phyloP scores from a whole-genome alignment of 192 early-diverging fungal genomes.

The Linnemannia exigua region DNA sequence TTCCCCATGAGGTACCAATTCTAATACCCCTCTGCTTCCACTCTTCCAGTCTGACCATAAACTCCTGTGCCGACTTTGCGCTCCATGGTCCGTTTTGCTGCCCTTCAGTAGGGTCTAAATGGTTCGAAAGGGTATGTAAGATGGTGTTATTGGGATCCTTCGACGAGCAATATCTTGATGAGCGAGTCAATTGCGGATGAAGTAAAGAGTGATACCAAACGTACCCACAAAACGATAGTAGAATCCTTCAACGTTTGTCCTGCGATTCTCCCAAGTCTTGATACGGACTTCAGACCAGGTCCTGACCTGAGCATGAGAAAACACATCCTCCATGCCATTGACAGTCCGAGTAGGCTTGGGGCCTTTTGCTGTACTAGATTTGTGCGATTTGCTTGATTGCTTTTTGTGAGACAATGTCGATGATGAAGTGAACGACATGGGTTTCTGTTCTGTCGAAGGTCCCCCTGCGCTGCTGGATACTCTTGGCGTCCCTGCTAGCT shows the following conservation, averaged over 20 bases:
- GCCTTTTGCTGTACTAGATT: constrained; percentile 12
- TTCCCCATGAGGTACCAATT: constrained; percentile 70
- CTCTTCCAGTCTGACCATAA: constrained; percentile 65
- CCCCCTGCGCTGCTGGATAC: neutral
- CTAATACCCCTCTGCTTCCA: constrained; percentile 60
- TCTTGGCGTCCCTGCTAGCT: neutral
- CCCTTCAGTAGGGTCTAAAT: constrained; percentile 63
- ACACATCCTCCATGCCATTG: constrained; percentile 61
- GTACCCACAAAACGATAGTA: constrained; percentile 71
- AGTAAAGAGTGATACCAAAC: neutral
- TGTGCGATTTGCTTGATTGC: constrained; percentile 10
- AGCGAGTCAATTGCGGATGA: neutral
- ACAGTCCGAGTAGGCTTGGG: constrained; percentile 25
- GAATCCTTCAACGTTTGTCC: constrained; percentile 64
- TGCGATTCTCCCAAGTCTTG: constrained; percentile 63
- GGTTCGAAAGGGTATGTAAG: neutral
- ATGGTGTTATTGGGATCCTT: neutral
- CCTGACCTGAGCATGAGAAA: constrained; percentile 58
- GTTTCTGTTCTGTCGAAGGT: neutral
- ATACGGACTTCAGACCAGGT: constrained; percentile 63
- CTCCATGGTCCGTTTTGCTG: constrained; percentile 68
- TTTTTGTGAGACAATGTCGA: constrained; percentile 11
- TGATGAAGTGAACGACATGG: neutral
- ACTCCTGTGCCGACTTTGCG: constrained; percentile 57
- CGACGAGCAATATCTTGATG: no score